These are phyloP conservation scores for Neodidymelliopsis sp. DNA, from an alignment of 2,329 filamentous ascomycete genomes.

Conservation along the genomic window DNA sequence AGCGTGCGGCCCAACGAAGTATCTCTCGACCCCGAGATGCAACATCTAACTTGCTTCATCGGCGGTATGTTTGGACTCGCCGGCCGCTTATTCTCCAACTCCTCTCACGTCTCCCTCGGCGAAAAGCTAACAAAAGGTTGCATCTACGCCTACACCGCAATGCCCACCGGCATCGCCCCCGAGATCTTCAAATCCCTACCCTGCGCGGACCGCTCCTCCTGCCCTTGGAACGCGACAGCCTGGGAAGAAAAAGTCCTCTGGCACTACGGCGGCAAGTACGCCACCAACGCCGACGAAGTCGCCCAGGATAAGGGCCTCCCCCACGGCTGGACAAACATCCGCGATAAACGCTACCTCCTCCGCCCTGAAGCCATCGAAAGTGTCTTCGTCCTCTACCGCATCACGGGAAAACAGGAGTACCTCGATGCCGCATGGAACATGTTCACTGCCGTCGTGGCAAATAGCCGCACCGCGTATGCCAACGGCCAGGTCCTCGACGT, in stretches of 20 bases:
- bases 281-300: conserved; percentile 21
- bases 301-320: conserved; percentile 39
- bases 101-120: conserved; percentile 62
- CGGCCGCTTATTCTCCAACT: conserved; percentile 62
- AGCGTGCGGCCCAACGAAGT: conserved; percentile 22
- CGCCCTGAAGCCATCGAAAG: conserved; percentile 67
- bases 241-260: conserved; percentile 54
- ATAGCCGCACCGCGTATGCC: conserved; percentile 50
- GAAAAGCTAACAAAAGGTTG: conserved; percentile 67
- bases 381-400: conserved; percentile 66
- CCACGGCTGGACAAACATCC: conserved; percentile 51
- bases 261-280: conserved; percentile 26
- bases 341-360: conserved; percentile 55
- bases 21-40: conserved; percentile 56
- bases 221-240: conserved; percentile 62
- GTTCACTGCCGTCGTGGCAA: conserved; percentile 53
- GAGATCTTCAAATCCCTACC: conserved; percentile 62
- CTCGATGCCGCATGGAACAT: conserved; percentile 58
- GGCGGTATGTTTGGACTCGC: conserved; percentile 69
- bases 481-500: conserved; percentile 57
- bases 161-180: conserved; percentile 66
- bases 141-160: conserved; percentile 65
- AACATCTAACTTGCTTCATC: conserved; percentile 67
- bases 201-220: conserved; percentile 52
- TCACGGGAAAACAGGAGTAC: conserved; percentile 60